Evolutionary conservation across 306 rosid genomes (phyloP).

Genomic region (Glycine soja): DNA sequence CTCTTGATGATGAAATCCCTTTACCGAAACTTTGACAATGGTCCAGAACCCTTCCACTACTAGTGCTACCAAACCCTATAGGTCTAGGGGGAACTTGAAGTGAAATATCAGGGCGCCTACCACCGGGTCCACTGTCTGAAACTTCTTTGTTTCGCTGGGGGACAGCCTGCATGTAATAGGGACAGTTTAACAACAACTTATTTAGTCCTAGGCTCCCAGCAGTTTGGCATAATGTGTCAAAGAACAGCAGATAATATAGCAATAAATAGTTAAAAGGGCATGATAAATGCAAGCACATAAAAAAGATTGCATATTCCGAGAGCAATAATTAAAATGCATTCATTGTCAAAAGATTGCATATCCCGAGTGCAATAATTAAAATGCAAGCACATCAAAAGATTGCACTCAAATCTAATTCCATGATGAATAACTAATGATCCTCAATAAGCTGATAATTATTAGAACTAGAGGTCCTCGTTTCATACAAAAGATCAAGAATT

Average conservation of each 20-base stretch:
- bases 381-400: not conserved
- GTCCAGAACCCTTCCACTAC: conserved; percentile 67
- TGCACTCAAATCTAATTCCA: not conserved
- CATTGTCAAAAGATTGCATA: too few species aligned
- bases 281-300: conserved; percentile 1
- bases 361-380: too few species aligned
- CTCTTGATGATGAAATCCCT: conserved; percentile 63
- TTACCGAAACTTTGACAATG: conserved; percentile 78
- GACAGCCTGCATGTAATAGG: conserved; percentile 55
- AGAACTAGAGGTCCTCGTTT: not conserved
- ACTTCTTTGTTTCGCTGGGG: conserved; percentile 53
- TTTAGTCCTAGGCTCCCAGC: conserved; percentile 12
- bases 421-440: conserved; percentile 8
- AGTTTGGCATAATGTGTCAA: conserved; percentile 15
- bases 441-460: conserved; percentile 26
- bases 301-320: too few species aligned
- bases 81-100: conserved; percentile 95
- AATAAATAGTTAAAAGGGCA: conserved; percentile 9
- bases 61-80: conserved; percentile 62
- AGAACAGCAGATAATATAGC: not conserved
- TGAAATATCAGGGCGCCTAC: conserved; percentile 87
- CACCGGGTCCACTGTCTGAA: conserved; percentile 51
- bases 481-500: conserved; percentile 9
- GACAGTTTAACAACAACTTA: conserved; percentile 12
- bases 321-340: not conserved